Evolutionary conservation across 768 basidiomycete species (phyloP), one percentile per base, ranked within the genome.

Genomic region (Tephrocybe rancida): DNA sequence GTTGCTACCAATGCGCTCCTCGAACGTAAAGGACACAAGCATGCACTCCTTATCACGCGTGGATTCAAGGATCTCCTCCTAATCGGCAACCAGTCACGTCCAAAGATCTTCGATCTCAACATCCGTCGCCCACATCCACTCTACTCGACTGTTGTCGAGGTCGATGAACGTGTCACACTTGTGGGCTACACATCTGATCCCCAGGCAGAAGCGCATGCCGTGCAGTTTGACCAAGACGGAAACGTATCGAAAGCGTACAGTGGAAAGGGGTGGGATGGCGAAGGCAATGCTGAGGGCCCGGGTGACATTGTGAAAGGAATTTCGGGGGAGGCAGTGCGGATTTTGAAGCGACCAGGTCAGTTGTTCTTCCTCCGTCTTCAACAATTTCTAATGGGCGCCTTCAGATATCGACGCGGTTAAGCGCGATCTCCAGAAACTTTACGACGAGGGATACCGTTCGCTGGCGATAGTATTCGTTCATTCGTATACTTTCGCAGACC

Each of bases 1-100:
- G 93, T 98, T 3, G 95, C 95, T 0, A 98, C 96, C 16, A 98
- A 98, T 63, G 95, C 96, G 0, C 80, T 98, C 0, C 81, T 98
- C 5, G 96, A 98, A 64, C 86, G 96, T 43, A 95, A 96, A 69
- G 96, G 96, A 1, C 89, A 93, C 62, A 87, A 86, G 57, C 93
- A 96, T 55, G 95, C 93, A 0, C 76, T 98, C 30, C 73, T 97
- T 13, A 96, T 95, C 63, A 98, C 96, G 1, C 84, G 84, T 55
- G 94, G 94, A 0, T 96, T 95, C 78, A 85, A 85, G 66, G 95
- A 97, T 68, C 84, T 98, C 9, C 80, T 98, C 5, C 79, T 90
- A 27, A 98, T 98, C 54, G 93, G 94, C 8, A 97, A 97, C 68
- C 96, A 98, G 68, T 88, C 93, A 16, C 88, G 96, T 19, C 96